Evolutionary conservation across 306 rosid species (phyloP).

Genomic region (Phaseolus lunatus): DNA sequence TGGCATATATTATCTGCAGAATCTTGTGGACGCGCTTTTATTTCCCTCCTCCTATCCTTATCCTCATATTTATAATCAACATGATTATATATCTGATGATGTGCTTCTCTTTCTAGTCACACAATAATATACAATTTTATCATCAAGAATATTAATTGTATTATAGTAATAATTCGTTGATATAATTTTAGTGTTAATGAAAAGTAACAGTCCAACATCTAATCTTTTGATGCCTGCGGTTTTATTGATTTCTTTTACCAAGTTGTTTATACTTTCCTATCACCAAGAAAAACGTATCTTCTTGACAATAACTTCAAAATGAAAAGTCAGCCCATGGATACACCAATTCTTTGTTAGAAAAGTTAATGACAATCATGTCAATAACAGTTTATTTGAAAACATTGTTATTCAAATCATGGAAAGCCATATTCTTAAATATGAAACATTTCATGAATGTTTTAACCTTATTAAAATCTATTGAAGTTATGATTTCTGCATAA

Average conservation of each 20-base stretch:
- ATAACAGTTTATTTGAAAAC: background rate
- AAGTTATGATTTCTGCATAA: no score
- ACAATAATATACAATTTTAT: conserved; percentile 33
- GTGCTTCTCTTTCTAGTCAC: conserved; percentile 48
- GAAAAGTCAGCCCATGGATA: background rate
- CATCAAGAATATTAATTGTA: background rate
- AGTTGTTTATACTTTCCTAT: conserved; percentile 4
- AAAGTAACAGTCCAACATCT: background rate
- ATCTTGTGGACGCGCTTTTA: conserved; percentile 56
- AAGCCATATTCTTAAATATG: no score
- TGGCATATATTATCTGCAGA: conserved; percentile 43
- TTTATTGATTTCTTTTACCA: background rate
- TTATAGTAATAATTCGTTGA: background rate
- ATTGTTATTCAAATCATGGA: background rate
- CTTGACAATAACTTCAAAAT: background rate
- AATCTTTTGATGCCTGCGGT: background rate
- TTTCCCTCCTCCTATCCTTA: conserved; percentile 49
- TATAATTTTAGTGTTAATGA: background rate
- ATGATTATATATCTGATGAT: background rate
- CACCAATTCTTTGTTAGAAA: background rate
- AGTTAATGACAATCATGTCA: background rate
- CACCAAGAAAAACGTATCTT: conserved; percentile 19
- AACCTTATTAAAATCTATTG: no score
- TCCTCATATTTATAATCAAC: conserved; percentile 35
- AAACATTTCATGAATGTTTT: no score